These are phyloP conservation scores for Paramarasmius palmivorus DNA, from an alignment of 1,284 basidiomycete genomes.

Conservation along the genomic window DNA sequence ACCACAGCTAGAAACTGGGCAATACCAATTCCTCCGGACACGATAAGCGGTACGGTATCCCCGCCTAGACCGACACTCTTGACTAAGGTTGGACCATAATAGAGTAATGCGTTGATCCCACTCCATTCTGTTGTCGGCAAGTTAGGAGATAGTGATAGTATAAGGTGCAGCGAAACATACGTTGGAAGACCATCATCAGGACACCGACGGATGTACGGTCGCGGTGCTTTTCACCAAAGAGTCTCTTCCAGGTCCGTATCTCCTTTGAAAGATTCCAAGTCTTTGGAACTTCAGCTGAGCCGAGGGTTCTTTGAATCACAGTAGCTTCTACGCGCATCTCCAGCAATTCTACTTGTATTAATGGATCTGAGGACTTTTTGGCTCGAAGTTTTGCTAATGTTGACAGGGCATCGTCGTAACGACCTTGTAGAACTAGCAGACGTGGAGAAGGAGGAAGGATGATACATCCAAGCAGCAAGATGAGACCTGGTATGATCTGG, in stretches of 20 bases:
- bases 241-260: slow-evolving; percentile 49
- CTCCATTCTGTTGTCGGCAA: slow-evolving; percentile 66
- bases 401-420: slow-evolving; percentile 50
- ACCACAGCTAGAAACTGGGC: slow-evolving; percentile 76
- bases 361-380: slow-evolving; percentile 42
- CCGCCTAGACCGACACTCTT: slow-evolving; percentile 57
- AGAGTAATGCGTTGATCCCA: slow-evolving; percentile 79
- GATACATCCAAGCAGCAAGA: slow-evolving; percentile 63
- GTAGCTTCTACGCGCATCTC: slow-evolving; percentile 70
- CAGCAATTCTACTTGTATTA: slow-evolving; percentile 67
- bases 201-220: slow-evolving; percentile 67
- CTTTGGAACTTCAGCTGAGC: slow-evolving; percentile 2
- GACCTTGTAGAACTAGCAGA: slow-evolving; percentile 59
- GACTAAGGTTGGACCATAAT: slow-evolving; percentile 78
- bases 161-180: slow-evolving; percentile 42
- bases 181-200: slow-evolving; percentile 79
- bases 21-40: slow-evolving; percentile 79
- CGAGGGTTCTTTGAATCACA: slow-evolving; percentile 40
- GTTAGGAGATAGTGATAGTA: background rate
- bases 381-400: slow-evolving; percentile 56
- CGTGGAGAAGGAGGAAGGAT: slow-evolving; percentile 76
- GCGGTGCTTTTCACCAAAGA: slow-evolving; percentile 54
- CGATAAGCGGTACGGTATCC: slow-evolving; percentile 56
- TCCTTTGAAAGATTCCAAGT: slow-evolving; percentile 32
- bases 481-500: slow-evolving; percentile 68